phyloP scores from a whole-genome alignment of 768 basidiomycete genomes.

The Leccinellum albellum region DNA sequence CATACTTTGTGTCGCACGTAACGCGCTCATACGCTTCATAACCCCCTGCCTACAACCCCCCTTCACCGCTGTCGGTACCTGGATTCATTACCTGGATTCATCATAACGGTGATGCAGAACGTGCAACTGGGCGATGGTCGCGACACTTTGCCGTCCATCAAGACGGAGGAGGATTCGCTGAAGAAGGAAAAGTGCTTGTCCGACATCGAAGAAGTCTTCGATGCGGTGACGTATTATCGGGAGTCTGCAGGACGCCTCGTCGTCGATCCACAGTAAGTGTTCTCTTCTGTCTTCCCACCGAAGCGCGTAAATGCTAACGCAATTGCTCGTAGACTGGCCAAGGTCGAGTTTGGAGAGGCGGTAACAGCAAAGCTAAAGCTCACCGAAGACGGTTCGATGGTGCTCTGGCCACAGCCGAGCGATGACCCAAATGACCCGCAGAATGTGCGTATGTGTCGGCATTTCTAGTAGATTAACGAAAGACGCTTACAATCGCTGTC shows the following conservation, averaged over 20 bases:
- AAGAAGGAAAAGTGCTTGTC: neutral
- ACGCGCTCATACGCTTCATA: neutral
- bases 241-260: conserved; percentile 55
- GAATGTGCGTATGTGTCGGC: conserved; percentile 35
- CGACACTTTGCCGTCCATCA: neutral
- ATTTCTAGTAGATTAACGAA: neutral
- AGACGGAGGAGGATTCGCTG: neutral
- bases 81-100: neutral
- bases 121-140: neutral
- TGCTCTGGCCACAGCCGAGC: conserved; percentile 55
- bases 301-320: neutral
- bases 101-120: neutral
- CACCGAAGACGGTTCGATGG: conserved; percentile 40
- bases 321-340: conserved; percentile 38
- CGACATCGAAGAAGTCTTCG: conserved; percentile 20
- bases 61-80: neutral
- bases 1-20: neutral
- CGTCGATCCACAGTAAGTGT: conserved; percentile 55
- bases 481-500: neutral
- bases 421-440: conserved; percentile 52
- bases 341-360: conserved; percentile 46
- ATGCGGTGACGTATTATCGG: conserved; percentile 46
- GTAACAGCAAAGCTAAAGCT: conserved; percentile 46
- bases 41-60: neutral
- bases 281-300: neutral